Evolutionary conservation across 805 yeast species (phyloP), one percentile per base, ranked within the genome.

Genomic region (Saturnispora galanensis): DNA sequence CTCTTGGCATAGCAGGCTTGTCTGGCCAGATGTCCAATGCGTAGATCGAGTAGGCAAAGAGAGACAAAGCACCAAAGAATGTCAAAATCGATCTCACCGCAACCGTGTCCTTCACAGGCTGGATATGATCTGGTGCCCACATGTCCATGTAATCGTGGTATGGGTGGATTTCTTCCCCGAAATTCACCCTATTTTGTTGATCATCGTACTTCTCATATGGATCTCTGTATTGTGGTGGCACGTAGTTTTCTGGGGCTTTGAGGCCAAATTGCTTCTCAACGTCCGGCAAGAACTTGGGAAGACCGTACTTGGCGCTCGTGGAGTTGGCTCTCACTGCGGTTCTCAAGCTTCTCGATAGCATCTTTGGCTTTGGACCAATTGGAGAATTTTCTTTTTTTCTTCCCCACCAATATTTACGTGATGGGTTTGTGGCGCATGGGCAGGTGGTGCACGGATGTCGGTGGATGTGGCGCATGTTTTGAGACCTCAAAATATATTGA

Each of bases 91-190:
- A 76, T 53, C 64, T 70, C 43, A 78, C 61, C 1, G 95, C 94
- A 30, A 75, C 71, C 38, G 63, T 58, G 62, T 83, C 81, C 34
- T 74, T 66, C 31, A 78, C 82, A 33, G 68, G 61, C 53, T 79
- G 77, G 60, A 70, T 77, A 57, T 79, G 73, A 57, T 85, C 94
- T 10, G 95, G 93, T 8, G 95, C 76, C 95, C 95, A 85, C 71
- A 84, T 73, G 62, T 85, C 89, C 57, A 79, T 70, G 62, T 76
- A 66, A 57, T 85, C 95, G 52, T 80, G 83, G 55, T 79, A 76
- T 45, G 79, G 76, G 59, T 79, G 79, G 51, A 84, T 62, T 28
- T 87, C 84, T 50, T 85, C 88, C 51, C 76, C 74, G 52, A 75
- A 69, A 68, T 85, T 84, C 65, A 94, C 78, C 67, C 90, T 76